These are phyloP conservation scores for Pugionium dolabratum DNA, from an alignment of 345 rosid species.

Conservation along the genomic window DNA sequence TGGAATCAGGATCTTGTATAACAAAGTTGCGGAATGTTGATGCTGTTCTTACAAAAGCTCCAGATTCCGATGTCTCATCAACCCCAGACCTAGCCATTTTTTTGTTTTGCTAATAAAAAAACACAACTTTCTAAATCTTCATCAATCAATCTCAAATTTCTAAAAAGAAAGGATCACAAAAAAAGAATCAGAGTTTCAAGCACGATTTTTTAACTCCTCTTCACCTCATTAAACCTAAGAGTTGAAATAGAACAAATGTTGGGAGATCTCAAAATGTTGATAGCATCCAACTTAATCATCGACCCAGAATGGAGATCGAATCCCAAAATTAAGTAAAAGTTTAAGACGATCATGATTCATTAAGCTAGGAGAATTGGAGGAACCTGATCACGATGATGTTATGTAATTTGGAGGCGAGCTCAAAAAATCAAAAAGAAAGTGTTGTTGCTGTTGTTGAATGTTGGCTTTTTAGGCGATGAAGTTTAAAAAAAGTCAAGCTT, in stretches of 20 bases:
- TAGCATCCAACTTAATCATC: no score
- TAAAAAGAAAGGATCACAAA: no score
- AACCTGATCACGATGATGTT: slow-evolving; percentile 18
- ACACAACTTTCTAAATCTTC: neutral
- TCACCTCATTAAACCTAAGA: no score
- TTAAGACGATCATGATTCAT: neutral
- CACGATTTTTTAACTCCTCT: no score
- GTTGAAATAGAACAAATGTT: no score
- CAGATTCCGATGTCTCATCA: slow-evolving; percentile 74
- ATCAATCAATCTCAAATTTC: neutral
- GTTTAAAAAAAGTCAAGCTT: neutral
- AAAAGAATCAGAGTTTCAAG: no score
- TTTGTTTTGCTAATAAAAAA: neutral
- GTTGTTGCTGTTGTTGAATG: slow-evolving; percentile 14
- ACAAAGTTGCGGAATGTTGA: slow-evolving; percentile 77
- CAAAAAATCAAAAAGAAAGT: neutral
- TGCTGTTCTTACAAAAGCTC: slow-evolving; percentile 77
- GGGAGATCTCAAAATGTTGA: no score
- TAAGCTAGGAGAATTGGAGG: neutral
- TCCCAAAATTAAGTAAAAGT: neutral
- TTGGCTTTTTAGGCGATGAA: neutral
- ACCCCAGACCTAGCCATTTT: slow-evolving; percentile 76
- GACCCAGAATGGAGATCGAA: neutral
- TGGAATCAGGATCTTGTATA: slow-evolving; percentile 57
- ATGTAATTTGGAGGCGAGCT: neutral